Evolutionary conservation across 176 grass and related monocot genomes (phyloP).

Genomic region (Carex littledalei): DNA sequence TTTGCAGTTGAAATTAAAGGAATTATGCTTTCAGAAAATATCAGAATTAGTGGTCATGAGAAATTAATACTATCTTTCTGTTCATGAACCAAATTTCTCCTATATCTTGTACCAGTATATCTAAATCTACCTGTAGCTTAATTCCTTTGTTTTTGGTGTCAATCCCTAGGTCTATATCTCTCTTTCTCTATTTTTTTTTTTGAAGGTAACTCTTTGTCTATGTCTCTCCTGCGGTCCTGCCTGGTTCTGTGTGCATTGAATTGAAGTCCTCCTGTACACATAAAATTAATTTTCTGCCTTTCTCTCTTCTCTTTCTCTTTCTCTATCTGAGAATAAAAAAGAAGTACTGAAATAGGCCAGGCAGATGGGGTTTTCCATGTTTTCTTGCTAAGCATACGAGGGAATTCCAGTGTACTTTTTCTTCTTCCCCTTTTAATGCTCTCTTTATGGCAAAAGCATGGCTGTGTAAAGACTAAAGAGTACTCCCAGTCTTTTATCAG

Average conservation of each 20-base stretch:
- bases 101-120: background rate
- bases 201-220: too few relatives aligned
- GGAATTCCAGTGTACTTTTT: conserved; percentile 29
- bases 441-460: conserved; percentile 1
- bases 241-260: conserved; percentile 13
- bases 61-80: background rate
- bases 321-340: background rate
- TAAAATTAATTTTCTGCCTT: background rate
- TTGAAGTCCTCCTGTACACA: background rate
- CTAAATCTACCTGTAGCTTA: background rate
- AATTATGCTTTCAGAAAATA: background rate
- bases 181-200: background rate
- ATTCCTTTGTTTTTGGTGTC: conserved; percentile 15
- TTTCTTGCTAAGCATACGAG: conserved; percentile 31
- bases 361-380: conserved; percentile 13
- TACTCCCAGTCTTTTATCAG: background rate
- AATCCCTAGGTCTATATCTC: conserved; percentile 24
- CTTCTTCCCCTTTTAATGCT: conserved; percentile 22
- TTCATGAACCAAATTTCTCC: background rate
- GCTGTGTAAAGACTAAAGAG: background rate
- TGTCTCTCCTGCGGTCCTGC: background rate
- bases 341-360: conserved; percentile 18
- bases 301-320: conserved; percentile 7
- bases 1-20: background rate
- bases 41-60: background rate